phyloP scores from a whole-genome alignment of 352 stramenopile genomes.

The Pythium vanterpoolii region DNA sequence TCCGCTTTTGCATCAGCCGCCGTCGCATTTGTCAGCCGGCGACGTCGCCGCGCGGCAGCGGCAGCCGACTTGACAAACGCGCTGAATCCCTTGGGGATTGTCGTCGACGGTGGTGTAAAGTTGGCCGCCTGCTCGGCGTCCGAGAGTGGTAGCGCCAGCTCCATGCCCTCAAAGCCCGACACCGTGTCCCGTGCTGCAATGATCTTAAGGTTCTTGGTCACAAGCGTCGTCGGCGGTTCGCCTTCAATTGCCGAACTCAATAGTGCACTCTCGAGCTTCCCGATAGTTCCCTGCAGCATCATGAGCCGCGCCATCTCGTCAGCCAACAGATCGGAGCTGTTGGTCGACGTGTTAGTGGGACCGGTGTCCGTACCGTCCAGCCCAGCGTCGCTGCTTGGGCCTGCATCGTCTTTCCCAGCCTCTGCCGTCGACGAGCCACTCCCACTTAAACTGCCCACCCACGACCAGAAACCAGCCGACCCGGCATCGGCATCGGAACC shows the following conservation, averaged over 20 bases:
- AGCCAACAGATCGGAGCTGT: constrained; percentile 22
- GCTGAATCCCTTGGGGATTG: constrained; percentile 46
- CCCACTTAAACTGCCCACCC: constrained; percentile 6
- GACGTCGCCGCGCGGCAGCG: constrained; percentile 12
- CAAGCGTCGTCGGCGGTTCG: constrained; percentile 45
- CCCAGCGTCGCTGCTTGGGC: no score
- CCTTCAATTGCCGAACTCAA: constrained; percentile 41
- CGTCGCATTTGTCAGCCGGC: constrained; percentile 20
- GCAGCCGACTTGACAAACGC: constrained; percentile 26
- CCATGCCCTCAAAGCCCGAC: constrained; percentile 38
- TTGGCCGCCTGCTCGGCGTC: constrained; percentile 47
- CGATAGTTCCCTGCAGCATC: constrained; percentile 46
- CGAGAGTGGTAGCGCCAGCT: constrained; percentile 35
- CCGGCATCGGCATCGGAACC: no score
- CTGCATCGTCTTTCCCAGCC: neutral
- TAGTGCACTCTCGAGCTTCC: constrained; percentile 44
- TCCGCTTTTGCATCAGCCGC: neutral
- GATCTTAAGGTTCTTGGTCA: constrained; percentile 65
- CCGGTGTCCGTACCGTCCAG: no score
- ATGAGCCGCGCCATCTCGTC: constrained; percentile 32
- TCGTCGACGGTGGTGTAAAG: constrained; percentile 46
- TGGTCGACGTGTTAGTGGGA: constrained; percentile 6
- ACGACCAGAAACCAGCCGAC: constrained; percentile 17
- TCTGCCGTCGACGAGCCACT: constrained; percentile 5
- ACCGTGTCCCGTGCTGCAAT: constrained; percentile 39